Conservation (phyloP, 2,329 filamentous ascomycete genomes). For the Acephala macrosclerotiorum region DNA sequence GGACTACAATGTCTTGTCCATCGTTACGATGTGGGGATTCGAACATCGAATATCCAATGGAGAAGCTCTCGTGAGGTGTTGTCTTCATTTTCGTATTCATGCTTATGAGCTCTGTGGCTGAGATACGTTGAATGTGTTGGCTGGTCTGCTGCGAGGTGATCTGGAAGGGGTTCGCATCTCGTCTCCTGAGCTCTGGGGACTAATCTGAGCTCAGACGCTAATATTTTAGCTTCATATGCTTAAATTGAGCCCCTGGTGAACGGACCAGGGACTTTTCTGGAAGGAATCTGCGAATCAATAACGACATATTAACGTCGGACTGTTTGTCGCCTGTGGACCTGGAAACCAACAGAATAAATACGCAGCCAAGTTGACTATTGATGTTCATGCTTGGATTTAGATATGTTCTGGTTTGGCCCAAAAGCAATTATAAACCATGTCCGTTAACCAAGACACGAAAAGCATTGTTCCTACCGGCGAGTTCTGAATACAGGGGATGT, state of each 20-base stretch:
- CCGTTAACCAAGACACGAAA: conserved; percentile 2
- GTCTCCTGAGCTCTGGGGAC: conserved; percentile 8
- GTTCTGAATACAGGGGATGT: conserved; percentile 30
- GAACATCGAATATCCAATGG: background rate
- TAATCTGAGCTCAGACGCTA: conserved; percentile 7
- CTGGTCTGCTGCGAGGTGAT: background rate
- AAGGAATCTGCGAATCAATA: background rate
- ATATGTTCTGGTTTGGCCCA: background rate
- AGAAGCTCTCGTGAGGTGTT: background rate
- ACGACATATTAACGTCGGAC: background rate
- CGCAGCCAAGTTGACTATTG: background rate
- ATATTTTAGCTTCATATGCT: conserved; percentile 21
- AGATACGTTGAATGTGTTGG: background rate
- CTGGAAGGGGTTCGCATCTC: background rate
- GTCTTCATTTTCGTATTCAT: conserved; percentile 7
- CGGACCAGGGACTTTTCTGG: background rate
- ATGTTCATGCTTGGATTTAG: background rate
- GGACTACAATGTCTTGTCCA: conserved; percentile 2
- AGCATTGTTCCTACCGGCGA: conserved; percentile 22
- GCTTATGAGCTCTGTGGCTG: background rate
- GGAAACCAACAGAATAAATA: background rate
- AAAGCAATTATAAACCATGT: conserved; percentile 17
- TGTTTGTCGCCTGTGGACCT: background rate
- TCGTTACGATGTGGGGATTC: conserved; percentile 14
- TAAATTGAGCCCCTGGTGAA: conserved; percentile 23